Percentiles rank a stretch among this genome's conserved stretches.
These are phyloP conservation scores for Barnettozyma wickerhamii DNA, from an alignment of 805 yeast genomes.

Conservation along the genomic window DNA sequence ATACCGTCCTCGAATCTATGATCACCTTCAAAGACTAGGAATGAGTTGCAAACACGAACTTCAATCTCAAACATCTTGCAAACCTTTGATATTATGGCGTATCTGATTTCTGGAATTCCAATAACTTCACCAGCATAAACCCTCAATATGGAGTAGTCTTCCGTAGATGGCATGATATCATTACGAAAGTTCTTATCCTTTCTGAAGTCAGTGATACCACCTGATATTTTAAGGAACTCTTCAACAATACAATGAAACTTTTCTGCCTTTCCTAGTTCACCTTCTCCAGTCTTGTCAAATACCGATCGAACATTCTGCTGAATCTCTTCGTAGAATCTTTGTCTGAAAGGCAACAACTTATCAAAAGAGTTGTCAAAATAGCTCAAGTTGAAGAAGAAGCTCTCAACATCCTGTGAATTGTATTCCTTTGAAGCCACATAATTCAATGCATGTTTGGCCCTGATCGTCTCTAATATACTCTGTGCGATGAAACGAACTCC, in stretches of 20 bases:
- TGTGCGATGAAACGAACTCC: conserved; percentile 3
- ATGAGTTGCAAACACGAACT: conserved; percentile 4
- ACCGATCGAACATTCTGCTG: not conserved
- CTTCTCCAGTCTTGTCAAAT: too few species aligned
- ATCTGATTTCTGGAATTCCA: conserved; percentile 7
- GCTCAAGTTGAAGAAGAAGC: conserved; percentile 8
- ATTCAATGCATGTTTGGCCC: not conserved
- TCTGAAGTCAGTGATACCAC: conserved; percentile 4
- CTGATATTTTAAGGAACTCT: not conserved
- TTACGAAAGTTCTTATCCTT: conserved; percentile 4
- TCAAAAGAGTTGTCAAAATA: conserved; percentile 20
- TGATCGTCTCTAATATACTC: conserved; percentile 2
- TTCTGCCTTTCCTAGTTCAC: not conserved
- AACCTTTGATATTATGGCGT: conserved; percentile 8
- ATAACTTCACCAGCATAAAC: conserved; percentile 10
- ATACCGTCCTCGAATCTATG: conserved; percentile 1
- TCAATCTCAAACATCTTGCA: conserved; percentile 1
- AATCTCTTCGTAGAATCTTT: conserved; percentile 1
- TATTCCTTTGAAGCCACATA: not conserved
- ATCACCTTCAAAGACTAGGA: conserved; percentile 1
- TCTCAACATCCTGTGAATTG: conserved; percentile 11
- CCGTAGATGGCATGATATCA: conserved; percentile 10
- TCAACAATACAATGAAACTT: not conserved
- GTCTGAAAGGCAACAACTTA: conserved; percentile 14
- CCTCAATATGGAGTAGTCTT: conserved; percentile 9